A percentile compares a stretch with the other conserved stretches of the same genome.
Conservation (phyloP, 352 stramenopile genomes). For the Pythium chondricola region DNA sequence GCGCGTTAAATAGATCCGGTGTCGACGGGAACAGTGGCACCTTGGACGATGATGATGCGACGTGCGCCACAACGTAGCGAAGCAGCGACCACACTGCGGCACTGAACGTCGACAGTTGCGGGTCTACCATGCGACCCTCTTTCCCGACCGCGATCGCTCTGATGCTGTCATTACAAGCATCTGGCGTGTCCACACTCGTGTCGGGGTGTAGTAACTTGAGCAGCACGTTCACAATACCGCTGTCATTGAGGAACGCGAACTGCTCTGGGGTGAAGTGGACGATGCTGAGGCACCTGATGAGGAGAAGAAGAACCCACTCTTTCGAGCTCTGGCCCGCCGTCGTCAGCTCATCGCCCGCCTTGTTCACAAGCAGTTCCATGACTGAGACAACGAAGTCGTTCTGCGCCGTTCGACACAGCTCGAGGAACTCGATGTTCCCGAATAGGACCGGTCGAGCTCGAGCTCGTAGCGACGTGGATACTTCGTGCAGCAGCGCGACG, state of each 20-base stretch:
- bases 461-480: constrained; percentile 1
- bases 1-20: background rate
- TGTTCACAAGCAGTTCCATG: constrained; percentile 5
- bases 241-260: constrained; percentile 21
- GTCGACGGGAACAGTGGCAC: background rate
- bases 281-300: constrained; percentile 10
- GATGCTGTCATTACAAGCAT: constrained; percentile 9
- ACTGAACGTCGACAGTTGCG: constrained; percentile 4
- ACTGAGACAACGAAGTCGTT: constrained; percentile 10
- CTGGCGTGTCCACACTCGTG: background rate
- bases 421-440: constrained; percentile 8
- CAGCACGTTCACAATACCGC: constrained; percentile 10
- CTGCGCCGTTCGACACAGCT: constrained; percentile 9
- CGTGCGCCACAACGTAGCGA: background rate
- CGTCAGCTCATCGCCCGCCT: background rate
- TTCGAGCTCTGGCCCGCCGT: background rate
- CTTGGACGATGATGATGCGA: background rate
- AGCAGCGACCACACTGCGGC: background rate
- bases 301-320: constrained; percentile 1
- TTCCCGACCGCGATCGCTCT: background rate
- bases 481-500: background rate
- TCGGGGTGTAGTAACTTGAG: background rate
- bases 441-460: too few species aligned
- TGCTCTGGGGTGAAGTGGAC: constrained; percentile 11
- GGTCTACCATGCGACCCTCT: background rate